phyloP scores from a whole-genome alignment of 208 protist species.

The Zelonia costaricensis region DNA sequence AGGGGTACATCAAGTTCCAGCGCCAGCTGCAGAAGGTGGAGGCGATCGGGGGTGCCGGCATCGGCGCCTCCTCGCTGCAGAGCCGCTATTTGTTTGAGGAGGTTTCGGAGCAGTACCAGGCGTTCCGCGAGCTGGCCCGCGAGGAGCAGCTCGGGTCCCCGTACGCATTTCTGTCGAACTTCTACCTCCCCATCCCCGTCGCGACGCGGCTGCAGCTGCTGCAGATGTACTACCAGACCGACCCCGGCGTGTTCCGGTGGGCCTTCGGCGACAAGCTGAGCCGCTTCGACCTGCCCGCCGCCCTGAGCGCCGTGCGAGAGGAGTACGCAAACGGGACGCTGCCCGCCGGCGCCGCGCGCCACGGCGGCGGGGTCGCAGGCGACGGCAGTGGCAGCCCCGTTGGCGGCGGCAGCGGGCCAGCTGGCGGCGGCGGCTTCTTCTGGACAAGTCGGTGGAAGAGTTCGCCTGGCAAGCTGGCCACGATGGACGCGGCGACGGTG shows the following conservation, averaged over 20 bases:
- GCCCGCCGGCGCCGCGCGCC: not conserved
- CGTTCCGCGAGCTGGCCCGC: slow-evolving; percentile 59
- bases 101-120: slow-evolving; percentile 74
- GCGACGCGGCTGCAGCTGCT: slow-evolving; percentile 64
- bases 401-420: not conserved
- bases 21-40: slow-evolving; percentile 42
- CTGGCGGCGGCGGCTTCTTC: slow-evolving; percentile 13
- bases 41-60: slow-evolving; percentile 18
- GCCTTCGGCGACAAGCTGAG: slow-evolving; percentile 76
- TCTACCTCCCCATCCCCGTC: slow-evolving; percentile 66
- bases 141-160: slow-evolving; percentile 68
- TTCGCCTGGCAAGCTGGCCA: slow-evolving; percentile 21
- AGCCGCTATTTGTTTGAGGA: slow-evolving; percentile 62
- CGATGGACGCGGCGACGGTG: slow-evolving; percentile 21
- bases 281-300: slow-evolving; percentile 39
- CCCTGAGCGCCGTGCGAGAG: slow-evolving; percentile 14
- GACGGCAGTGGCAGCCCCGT: not conserved
- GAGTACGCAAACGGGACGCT: slow-evolving; percentile 7
- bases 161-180: slow-evolving; percentile 82
- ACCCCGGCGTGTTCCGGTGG: slow-evolving; percentile 55
- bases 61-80: slow-evolving; percentile 32
- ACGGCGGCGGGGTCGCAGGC: not conserved
- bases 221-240: slow-evolving; percentile 78
- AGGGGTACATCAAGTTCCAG: slow-evolving; percentile 58
- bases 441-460: slow-evolving; percentile 34